phyloP scores from a whole-genome alignment of 345 rosid genomes.

The Capsella bursapastoris region DNA sequence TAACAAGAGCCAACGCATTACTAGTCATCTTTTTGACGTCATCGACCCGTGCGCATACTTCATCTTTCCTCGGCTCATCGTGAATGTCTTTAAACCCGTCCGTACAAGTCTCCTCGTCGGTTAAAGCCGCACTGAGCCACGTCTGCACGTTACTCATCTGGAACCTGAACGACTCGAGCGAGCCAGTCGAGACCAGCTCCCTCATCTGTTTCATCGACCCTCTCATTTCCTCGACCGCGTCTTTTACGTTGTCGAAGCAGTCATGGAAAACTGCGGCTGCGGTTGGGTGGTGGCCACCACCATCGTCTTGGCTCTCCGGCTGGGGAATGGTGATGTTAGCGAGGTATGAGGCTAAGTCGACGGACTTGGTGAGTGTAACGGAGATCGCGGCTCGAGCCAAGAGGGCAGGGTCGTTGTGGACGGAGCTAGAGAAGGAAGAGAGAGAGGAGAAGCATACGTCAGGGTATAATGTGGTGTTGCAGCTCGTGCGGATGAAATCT shows the following conservation, averaged over 20 bases:
- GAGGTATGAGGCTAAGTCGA: constrained; percentile 56
- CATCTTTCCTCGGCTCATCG: constrained; percentile 59
- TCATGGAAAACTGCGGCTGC: constrained; percentile 70
- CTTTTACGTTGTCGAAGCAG: constrained; percentile 80
- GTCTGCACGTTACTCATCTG: constrained; percentile 90
- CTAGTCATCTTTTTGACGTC: constrained; percentile 73
- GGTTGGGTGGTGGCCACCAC: constrained; percentile 32
- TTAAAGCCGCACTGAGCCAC: constrained; percentile 94
- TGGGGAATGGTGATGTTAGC: constrained; percentile 57
- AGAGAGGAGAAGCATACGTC: constrained; percentile 78
- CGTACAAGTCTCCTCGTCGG: constrained; percentile 87
- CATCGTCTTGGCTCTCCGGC: constrained; percentile 47
- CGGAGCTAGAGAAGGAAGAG: constrained; percentile 56
- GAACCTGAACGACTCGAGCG: constrained; percentile 60
- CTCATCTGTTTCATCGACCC: constrained; percentile 90
- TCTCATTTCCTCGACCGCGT: constrained; percentile 80
- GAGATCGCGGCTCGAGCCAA: constrained; percentile 74
- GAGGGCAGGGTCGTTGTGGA: constrained; percentile 57
- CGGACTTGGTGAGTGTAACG: constrained; percentile 58
- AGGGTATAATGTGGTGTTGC: constrained; percentile 76
- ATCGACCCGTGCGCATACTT: constrained; percentile 55
- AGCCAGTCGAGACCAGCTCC: constrained; percentile 45
- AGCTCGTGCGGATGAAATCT: constrained; percentile 74
- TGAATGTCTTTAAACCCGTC: constrained; percentile 74
- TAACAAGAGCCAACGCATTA: constrained; percentile 74